Conservation (phyloP, 108 stramenopile species). For the Ochromonas danica region DNA sequence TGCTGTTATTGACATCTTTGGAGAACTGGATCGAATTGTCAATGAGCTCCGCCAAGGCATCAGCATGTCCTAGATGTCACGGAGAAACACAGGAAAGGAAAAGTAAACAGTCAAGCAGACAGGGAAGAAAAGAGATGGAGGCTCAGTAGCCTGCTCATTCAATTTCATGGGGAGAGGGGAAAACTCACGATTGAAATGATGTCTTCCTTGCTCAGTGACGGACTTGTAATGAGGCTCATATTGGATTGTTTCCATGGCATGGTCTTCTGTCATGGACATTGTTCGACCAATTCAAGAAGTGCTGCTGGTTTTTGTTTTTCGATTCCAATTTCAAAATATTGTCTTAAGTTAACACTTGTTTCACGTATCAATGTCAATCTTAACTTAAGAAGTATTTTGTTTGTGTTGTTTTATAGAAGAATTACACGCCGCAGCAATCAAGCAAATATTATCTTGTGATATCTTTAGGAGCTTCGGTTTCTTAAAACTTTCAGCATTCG, state of each 20-base stretch:
- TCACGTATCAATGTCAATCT: no score
- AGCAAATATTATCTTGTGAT: no score
- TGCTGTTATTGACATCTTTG: neutral
- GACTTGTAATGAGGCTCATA: neutral
- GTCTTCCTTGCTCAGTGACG: neutral
- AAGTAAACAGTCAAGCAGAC: neutral
- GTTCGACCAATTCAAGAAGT: no score
- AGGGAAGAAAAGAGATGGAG: neutral
- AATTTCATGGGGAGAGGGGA: neutral
- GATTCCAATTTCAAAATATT: no score
- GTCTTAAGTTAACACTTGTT: no score
- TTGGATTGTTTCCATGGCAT: neutral
- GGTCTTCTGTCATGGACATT: neutral
- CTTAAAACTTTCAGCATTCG: no score
- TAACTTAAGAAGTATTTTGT: no score
- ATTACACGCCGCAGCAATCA: no score
- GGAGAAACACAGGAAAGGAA: neutral
- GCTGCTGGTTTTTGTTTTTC: no score
- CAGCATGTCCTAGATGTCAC: constrained; percentile 2
- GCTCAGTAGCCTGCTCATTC: neutral
- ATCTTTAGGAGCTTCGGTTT: no score
- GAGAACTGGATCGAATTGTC: constrained; percentile 51
- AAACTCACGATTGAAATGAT: neutral
- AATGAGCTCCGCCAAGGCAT: constrained; percentile 52
- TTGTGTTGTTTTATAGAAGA: no score